phyloP scores from a whole-genome alignment of 306 rosid genomes.

The Prinsepia uniflora region DNA sequence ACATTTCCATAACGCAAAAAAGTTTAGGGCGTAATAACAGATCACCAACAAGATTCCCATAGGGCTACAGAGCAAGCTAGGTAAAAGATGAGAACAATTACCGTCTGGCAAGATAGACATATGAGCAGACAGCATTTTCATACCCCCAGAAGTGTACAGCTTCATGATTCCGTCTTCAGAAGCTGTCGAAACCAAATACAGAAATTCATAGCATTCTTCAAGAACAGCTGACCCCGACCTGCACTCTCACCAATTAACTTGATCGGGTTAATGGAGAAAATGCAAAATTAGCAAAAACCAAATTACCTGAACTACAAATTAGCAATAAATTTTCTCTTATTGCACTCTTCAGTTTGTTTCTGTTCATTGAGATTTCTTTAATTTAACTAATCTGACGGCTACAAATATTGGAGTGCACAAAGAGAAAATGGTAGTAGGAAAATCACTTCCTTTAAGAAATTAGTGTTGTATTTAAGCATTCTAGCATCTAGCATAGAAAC shows the following conservation, averaged over 20 bases:
- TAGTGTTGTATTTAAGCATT: neutral
- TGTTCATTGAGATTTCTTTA: too few relatives aligned
- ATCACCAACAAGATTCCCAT: neutral
- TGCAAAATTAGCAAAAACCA: neutral
- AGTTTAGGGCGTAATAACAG: neutral
- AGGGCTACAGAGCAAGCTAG: neutral
- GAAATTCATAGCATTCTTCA: constrained; percentile 77
- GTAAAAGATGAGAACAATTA: constrained; percentile 30
- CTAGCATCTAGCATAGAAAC: neutral
- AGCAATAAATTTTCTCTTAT: too few relatives aligned
- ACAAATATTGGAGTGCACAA: too few relatives aligned
- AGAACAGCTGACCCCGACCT: constrained; percentile 59
- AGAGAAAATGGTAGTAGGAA: too few relatives aligned
- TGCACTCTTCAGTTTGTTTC: too few relatives aligned
- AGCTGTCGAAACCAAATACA: constrained; percentile 65
- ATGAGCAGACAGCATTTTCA: constrained; percentile 61
- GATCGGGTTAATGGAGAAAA: neutral
- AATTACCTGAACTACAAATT: neutral
- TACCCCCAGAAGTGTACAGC: constrained; percentile 57
- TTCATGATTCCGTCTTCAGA: constrained; percentile 54
- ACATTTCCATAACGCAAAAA: neutral
- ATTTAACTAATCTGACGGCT: too few relatives aligned
- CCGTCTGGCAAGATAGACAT: constrained; percentile 60
- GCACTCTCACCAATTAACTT: constrained; percentile 10
- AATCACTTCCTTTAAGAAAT: neutral